Conservation (phyloP, 148 eudicot genomes). For the Pharnaceum exiguum region DNA sequence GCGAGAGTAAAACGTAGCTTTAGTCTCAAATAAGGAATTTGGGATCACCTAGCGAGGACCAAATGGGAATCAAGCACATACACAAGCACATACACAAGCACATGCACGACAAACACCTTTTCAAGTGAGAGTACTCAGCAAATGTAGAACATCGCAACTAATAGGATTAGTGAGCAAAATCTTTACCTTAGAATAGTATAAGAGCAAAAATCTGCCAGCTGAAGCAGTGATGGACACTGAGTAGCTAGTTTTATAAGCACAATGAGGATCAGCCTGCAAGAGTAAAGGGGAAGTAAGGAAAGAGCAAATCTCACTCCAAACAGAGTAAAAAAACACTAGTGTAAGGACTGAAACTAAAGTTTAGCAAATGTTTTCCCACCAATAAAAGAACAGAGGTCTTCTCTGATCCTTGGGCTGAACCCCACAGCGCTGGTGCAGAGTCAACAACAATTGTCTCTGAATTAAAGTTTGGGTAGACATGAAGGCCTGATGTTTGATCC, state of each 20-base stretch:
- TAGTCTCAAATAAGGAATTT: too few relatives aligned
- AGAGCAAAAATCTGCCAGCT: constrained; percentile 76
- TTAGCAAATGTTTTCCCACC: constrained; percentile 36
- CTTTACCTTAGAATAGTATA: constrained; percentile 75
- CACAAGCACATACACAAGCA: too few relatives aligned
- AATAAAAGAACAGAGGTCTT: constrained; percentile 67
- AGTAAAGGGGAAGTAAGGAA: not conserved
- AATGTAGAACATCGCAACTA: not conserved
- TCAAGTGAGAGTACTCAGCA: too few relatives aligned
- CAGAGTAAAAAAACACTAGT: not conserved
- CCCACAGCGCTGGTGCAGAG: constrained; percentile 93
- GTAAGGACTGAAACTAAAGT: constrained; percentile 3
- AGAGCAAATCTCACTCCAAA: not conserved
- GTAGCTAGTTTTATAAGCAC: constrained; percentile 69
- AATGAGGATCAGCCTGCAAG: constrained; percentile 90
- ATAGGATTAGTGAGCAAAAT: not conserved
- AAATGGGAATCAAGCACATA: too few relatives aligned
- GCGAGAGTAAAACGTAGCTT: too few relatives aligned
- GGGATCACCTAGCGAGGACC: too few relatives aligned
- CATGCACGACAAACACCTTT: too few relatives aligned
- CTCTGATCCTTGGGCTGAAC: constrained; percentile 64
- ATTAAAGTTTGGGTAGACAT: constrained; percentile 69
- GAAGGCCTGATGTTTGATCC: constrained; percentile 88
- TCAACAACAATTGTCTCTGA: constrained; percentile 68
- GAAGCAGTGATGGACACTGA: constrained; percentile 59